Base-by-base conservation (phyloP, 1,284 basidiomycete genomes). In the Sanghuangporus baumii region DNA sequence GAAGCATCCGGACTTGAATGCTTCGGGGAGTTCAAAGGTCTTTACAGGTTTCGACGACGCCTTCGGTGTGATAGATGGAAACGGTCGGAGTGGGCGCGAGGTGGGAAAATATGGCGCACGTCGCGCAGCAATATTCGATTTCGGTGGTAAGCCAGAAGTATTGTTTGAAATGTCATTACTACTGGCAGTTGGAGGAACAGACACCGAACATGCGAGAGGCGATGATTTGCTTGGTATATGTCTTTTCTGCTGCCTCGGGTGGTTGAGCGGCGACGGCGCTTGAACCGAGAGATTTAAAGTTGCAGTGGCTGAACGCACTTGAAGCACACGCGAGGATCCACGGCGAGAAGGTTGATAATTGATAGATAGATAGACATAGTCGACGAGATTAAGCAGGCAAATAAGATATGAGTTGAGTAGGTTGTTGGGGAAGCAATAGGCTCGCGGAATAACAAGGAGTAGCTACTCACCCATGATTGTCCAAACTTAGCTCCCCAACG, bases 61-160 rank as follows among this genome's bases (percentile, higher is more conserved):
- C 60, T 67, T 76, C 71, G 41, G 38, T 31, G 82, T 76, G 65
- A 90, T 79, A 59, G 85, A 82, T 18, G 86, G 79, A 73, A 91
- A 92, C 34, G 90, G 90, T 23, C 90, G 82, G 43, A 91, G 77
- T 1, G 87, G 84, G 47, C 87, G 86, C 38, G 89, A 92, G 1
- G 81, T 75, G 5, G 85, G 82, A 72, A 92, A 91, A 6, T 80
- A 75, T 26, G 77, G 71, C 60, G 71, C 77, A 58, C 81, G 79
- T 66, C 76, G 75, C 60, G 79, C 74, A 34, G 31, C 31, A 2
- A 54, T 18, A n/a, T 46, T n/a, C 43, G 43, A 46, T 31, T 31
- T 31, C 26, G 14, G 6, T 9, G 14, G 31, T 20, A 36, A 14
- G 14, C 52, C 14, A 36, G 14, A n/a, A 18, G 20, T 46, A 34